Base-by-base conservation (phyloP, 1,284 basidiomycete species). In the Ustilago curta region DNA sequence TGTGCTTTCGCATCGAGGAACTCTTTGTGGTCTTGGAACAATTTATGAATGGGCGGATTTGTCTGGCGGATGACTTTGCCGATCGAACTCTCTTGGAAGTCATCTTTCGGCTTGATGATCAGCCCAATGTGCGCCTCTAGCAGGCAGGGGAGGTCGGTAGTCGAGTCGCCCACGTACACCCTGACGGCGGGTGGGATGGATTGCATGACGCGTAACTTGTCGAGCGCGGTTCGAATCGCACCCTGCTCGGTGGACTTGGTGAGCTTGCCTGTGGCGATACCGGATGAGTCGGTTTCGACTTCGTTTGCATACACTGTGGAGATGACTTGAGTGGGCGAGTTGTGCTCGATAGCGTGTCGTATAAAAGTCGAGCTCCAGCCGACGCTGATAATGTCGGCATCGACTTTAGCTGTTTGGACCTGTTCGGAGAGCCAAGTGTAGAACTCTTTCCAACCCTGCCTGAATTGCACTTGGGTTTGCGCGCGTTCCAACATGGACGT, bases 361-460 rank as follows among this genome's bases (percentile, higher is more conserved):
- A 84, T 81, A 27, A 83, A 84, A 0, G 25, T 39, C 1, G 71
- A 63, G 19, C 76, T 79, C 83, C 83, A 84, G 12, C 81, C 77
- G 4, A 84, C 79, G 39, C 76, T 79, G 53, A 83, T 70, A n/a
- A 84, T 61, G 14, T 80, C 57, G 0, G 70, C 54, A 1, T 54
- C 65, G 1, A 78, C 21, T 1, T 3, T 16, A 0, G 49, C 55
- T 0, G 32, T 18, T 12, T 21, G 14, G 0, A 32, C 52, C 14
- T 68, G 40, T 0, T 44, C 47, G 1, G 25, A 21, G 3, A 82
- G 55, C 66, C 66, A 80, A 2, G 42, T 14, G 29, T 61, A 48
- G n/a, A 73, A 68, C 6, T 4, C 31, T 0, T 44, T 21, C 81
- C 81, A 82, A 4, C 81, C 81, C 0, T 59, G 23, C 11, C 74